Percentiles rank a stretch among this genome's conserved stretches.
Evolutionary conservation across 495 filamentous ascomycete species (phyloP).

Genomic region (Penicillium chermesinum): DNA sequence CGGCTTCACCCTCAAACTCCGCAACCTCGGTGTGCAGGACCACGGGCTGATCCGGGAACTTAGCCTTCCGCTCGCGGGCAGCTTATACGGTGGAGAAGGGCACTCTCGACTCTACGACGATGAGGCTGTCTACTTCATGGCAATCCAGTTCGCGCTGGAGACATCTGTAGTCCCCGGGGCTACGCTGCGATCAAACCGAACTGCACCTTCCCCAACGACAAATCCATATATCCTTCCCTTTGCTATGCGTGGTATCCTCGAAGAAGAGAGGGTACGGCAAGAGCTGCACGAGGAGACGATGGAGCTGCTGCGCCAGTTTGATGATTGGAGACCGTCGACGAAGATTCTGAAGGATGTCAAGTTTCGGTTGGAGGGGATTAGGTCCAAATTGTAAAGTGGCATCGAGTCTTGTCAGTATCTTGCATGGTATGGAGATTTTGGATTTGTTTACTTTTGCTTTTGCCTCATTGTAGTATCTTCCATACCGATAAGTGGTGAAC

Average conservation of each 20-base stretch:
- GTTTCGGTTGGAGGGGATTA: conserved; percentile 87
- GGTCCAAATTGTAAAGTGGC: conserved; percentile 70
- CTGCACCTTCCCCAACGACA: conserved; percentile 47
- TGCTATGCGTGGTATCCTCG: conserved; percentile 86
- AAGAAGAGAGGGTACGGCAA: conserved; percentile 84
- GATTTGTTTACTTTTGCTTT: neutral
- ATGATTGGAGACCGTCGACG: conserved; percentile 84
- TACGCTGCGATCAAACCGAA: conserved; percentile 46
- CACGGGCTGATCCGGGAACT: conserved; percentile 92
- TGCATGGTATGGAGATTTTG: neutral
- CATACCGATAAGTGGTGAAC: neutral
- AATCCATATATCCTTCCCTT: conserved; percentile 91
- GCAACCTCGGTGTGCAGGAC: conserved; percentile 86
- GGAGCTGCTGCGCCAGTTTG: conserved; percentile 79
- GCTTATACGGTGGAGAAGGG: conserved; percentile 85
- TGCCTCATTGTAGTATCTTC: neutral
- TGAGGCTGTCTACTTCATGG: conserved; percentile 78
- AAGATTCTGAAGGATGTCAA: conserved; percentile 95
- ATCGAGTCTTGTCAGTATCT: neutral
- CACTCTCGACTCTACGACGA: conserved; percentile 94
- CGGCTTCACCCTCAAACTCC: conserved; percentile 86
- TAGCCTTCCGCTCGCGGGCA: conserved; percentile 81
- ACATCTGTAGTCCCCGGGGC: conserved; percentile 60
- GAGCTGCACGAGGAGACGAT: conserved; percentile 71
- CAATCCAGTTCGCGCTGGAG: conserved; percentile 79